phyloP scores from a whole-genome alignment of 2,329 filamentous ascomycete species.

The Macrophomina tecta region DNA sequence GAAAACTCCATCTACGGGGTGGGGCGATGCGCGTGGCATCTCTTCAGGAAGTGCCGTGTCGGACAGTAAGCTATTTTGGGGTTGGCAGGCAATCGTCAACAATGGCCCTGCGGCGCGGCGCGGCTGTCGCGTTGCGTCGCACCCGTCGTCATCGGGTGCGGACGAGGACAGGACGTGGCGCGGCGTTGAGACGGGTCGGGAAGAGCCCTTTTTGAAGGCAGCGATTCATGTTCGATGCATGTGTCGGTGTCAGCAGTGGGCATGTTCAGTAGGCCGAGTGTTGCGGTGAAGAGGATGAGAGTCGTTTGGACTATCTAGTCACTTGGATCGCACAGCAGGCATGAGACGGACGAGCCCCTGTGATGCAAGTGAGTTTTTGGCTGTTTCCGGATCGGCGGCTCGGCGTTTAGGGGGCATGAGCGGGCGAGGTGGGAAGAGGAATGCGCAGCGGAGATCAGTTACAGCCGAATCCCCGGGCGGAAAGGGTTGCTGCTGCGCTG shows the following conservation, averaged over 20 bases:
- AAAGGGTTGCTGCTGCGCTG: background rate
- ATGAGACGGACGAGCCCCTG: background rate
- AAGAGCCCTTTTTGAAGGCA: background rate
- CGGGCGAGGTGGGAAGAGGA: background rate
- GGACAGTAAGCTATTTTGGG: background rate
- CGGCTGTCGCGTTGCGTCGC: background rate
- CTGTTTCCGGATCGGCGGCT: slow-evolving; percentile 7
- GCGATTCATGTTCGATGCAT: background rate
- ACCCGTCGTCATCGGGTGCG: background rate
- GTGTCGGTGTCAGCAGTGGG: background rate
- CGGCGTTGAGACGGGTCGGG: background rate
- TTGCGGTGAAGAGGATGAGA: slow-evolving; percentile 8
- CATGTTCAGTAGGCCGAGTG: background rate
- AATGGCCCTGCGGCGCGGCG: background rate
- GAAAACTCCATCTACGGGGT: background rate
- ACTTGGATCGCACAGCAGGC: background rate
- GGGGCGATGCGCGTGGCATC: background rate
- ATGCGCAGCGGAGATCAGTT: background rate
- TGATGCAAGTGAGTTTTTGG: background rate
- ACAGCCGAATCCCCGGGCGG: background rate
- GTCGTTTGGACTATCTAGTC: background rate
- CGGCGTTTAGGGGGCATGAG: background rate
- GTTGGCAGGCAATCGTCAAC: background rate
- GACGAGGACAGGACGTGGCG: background rate
- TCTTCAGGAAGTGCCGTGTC: background rate